A percentile compares a stretch with the other conserved stretches of the same genome.
Evolutionary conservation across 768 basidiomycete species (phyloP).

Genomic region (Trametes sanguinea): DNA sequence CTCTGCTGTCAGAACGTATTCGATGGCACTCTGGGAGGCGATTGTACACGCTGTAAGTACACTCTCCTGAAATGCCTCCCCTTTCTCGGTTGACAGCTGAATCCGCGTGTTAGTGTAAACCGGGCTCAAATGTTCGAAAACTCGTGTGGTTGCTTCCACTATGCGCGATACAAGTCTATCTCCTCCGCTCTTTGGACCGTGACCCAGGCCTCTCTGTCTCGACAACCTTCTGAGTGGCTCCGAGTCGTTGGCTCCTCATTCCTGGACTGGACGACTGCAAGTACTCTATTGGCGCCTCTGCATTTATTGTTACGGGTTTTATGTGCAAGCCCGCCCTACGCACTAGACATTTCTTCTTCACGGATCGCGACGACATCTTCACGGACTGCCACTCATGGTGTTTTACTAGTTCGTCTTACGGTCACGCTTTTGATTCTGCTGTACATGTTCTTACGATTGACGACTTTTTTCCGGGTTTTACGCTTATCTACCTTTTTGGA

Average conservation of each 20-base stretch:
- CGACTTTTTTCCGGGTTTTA: not conserved
- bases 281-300: not conserved
- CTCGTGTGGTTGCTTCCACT: not conserved
- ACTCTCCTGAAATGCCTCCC: not conserved
- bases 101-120: too few species aligned
- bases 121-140: not conserved
- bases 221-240: too few species aligned
- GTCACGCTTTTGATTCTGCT: not conserved
- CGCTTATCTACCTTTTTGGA: too few species aligned
- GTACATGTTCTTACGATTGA: not conserved
- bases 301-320: not conserved
- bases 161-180: not conserved
- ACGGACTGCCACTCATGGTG: not conserved
- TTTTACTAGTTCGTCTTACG: not conserved
- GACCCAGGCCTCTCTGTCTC: not conserved
- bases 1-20: not conserved
- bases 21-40: not conserved
- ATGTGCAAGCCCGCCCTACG: not conserved
- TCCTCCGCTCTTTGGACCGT: not conserved
- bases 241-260: not conserved
- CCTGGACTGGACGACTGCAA: not conserved
- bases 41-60: not conserved
- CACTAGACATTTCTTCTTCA: not conserved
- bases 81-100: too few species aligned
- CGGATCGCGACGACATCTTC: not conserved